phyloP scores from a whole-genome alignment of 2,329 filamentous ascomycete genomes.

The Aspergillus sp. region DNA sequence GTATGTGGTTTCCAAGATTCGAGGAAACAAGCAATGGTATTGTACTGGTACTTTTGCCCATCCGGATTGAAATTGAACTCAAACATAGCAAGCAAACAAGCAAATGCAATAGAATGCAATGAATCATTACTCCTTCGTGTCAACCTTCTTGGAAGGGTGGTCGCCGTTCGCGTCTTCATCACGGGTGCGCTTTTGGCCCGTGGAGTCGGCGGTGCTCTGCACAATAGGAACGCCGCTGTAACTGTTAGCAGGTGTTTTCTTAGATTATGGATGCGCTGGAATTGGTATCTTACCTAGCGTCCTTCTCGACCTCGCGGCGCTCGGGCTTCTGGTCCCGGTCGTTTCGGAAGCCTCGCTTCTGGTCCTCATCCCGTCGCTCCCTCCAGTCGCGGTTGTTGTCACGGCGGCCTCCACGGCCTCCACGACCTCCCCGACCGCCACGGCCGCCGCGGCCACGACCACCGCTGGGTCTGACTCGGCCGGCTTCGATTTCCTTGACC shows the following conservation, averaged over 20 bases:
- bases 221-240: constrained; percentile 46
- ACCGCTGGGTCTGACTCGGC: constrained; percentile 63
- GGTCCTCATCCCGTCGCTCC: constrained; percentile 46
- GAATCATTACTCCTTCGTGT: constrained; percentile 42
- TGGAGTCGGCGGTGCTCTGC: constrained; percentile 34
- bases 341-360: constrained; percentile 41
- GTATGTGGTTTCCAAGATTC: too few relatives aligned
- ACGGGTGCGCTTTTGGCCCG: constrained; percentile 47
- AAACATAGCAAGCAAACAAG: constrained; percentile 1
- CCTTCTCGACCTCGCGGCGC: constrained; percentile 38
- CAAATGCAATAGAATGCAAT: constrained; percentile 1
- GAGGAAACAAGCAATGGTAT: background rate
- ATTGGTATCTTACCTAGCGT: constrained; percentile 37
- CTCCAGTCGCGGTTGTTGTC: constrained; percentile 40
- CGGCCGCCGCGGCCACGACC: constrained; percentile 36
- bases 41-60: constrained; percentile 3
- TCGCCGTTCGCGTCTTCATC: constrained; percentile 43
- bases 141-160: constrained; percentile 50
- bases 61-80: background rate
- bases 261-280: background rate
- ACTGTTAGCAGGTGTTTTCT: constrained; percentile 17
- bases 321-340: constrained; percentile 9
- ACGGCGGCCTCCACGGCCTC: constrained; percentile 40
- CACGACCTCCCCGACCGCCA: constrained; percentile 44
- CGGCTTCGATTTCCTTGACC: constrained; percentile 67